Conservation (phyloP, 257 asterid species). For the Nicotiana noctiflora region DNA sequence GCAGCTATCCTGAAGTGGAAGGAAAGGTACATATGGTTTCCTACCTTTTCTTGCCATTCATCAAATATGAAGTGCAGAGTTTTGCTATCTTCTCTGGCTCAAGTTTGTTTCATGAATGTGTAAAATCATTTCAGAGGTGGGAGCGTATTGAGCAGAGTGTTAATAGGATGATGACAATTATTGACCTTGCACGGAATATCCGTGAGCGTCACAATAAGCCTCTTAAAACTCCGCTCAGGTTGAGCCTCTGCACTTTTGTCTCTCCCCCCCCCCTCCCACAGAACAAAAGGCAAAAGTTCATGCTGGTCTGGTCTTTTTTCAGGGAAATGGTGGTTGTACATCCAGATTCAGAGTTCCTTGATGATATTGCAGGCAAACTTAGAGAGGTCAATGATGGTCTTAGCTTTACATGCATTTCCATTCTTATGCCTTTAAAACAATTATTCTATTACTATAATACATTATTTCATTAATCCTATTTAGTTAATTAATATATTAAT, state of each 20-base stretch:
- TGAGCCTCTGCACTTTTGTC: not conserved
- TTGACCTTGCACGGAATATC: constrained; percentile 82
- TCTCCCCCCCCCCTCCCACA: not conserved
- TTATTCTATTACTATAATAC: not conserved
- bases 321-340: constrained; percentile 95
- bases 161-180: constrained; percentile 74
- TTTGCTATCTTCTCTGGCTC: not conserved
- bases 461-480: not conserved
- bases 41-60: not conserved
- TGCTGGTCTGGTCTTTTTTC: constrained; percentile 6
- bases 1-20: constrained; percentile 80
- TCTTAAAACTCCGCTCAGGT: constrained; percentile 73
- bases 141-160: constrained; percentile 94
- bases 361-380: constrained; percentile 70
- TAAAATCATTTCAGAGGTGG: constrained; percentile 34
- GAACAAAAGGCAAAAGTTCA: not conserved
- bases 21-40: constrained; percentile 39
- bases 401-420: not conserved
- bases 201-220: constrained; percentile 96
- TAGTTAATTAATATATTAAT: not conserved
- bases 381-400: constrained; percentile 34
- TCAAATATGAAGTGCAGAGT: not conserved
- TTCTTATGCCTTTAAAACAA: not conserved
- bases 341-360: constrained; percentile 78
- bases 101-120: not conserved